Evolutionary conservation across 306 rosid species (phyloP).

Genomic region (Fragaria ananassa): DNA sequence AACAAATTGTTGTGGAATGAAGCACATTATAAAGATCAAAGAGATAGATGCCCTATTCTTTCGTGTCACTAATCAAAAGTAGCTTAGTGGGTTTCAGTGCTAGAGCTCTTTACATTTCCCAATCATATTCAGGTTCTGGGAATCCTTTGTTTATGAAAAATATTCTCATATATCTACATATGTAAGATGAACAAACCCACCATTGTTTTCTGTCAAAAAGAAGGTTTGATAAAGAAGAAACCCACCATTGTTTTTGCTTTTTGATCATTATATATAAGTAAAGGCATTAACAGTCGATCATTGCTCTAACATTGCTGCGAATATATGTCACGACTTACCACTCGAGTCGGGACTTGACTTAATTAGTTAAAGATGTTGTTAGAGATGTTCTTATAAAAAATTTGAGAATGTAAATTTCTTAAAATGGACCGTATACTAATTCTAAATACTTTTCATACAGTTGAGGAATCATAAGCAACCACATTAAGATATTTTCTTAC

Average conservation of each 20-base stretch:
- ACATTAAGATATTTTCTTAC: background rate
- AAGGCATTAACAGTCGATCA: background rate
- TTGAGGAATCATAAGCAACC: background rate
- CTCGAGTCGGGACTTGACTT: background rate
- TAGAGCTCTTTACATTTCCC: background rate
- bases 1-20: slow-evolving; percentile 1
- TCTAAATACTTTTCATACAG: no score
- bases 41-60: background rate
- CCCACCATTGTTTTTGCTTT: background rate
- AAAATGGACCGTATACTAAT: no score
- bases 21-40: slow-evolving; percentile 1
- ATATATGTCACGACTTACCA: background rate
- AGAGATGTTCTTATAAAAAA: no score
- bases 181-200: background rate
- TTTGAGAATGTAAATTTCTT: no score
- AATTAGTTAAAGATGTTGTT: background rate
- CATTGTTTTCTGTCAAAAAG: background rate
- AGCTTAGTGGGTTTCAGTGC: slow-evolving; percentile 2
- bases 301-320: background rate
- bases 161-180: background rate
- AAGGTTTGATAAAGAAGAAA: background rate
- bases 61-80: background rate
- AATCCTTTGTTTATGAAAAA: background rate
- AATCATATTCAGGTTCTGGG: background rate
- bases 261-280: background rate